Base-by-base conservation (phyloP, 441 rosid genomes). In the Adansonia gregorii region DNA sequence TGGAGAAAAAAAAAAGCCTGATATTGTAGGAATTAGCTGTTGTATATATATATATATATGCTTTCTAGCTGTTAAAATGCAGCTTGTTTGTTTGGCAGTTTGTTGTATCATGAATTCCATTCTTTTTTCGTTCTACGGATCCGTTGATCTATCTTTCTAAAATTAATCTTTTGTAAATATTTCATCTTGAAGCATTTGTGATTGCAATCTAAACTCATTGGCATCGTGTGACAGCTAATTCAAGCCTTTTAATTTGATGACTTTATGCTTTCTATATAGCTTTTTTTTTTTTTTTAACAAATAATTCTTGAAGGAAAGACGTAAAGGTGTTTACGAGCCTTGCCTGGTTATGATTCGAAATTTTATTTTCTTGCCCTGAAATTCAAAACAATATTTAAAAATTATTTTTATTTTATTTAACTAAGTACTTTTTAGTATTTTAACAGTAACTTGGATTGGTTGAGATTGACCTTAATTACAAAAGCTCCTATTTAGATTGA, bases 131-230 rank as follows among this genome's bases (percentile, higher is more conserved):
- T 79, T 77, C 79, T 45, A 31, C 72, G 27, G 75, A 75, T 81
- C 48, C 73, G 75, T 83, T 82, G 71, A 76, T 82, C 22, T 17
- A 35, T 74, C 41, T 27, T 41, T 46, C 24, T 31, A 71, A 55
- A 78, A 77, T 64, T 78, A 15, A 77, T 65, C 79, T 48, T 19
- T 15, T 90, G 91, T 88, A 86, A 87, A 87, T 80, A 87, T 82
- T 19, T 74, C 77, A 65, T 77, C 76, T 49, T 4, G 55, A 54
- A 78, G 20, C 67, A 35, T 52, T 72, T 58, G 46, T 31, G 73
- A 65, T 67, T 82, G 80, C 82, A 77, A 86, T 86, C 78, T 78
- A 84, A 78, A 82, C 82, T 80, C 80, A 63, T 79, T 75, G 76
- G 41, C 56, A 45, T 41, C 15, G 14, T 49, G 31, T 46, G 72